Percentiles rank a stretch among this genome's conserved stretches.
Conservation (phyloP, 306 rosid species). For the Abrus pulchellus region DNA sequence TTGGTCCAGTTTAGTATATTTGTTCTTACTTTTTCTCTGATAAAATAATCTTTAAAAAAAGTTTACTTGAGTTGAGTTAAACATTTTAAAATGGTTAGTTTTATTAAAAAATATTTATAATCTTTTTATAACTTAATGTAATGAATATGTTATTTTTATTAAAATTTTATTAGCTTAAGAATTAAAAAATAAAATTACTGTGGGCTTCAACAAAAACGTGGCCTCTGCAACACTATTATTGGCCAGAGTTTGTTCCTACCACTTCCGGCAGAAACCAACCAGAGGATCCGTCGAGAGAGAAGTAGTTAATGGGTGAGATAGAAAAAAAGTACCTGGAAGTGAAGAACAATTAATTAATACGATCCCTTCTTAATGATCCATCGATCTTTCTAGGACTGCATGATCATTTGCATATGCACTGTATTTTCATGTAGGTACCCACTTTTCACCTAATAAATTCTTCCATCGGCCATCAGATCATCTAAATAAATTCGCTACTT, state of each 20-base stretch:
- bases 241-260: conserved; percentile 35
- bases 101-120: no score
- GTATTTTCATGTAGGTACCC: background rate
- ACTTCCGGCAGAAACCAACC: conserved; percentile 34
- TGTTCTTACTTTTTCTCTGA: no score
- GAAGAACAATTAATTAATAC: background rate
- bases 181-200: background rate
- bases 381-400: background rate
- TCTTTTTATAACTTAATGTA: no score
- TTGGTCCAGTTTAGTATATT: background rate
- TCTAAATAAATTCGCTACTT: conserved; percentile 28
- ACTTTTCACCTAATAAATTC: conserved; percentile 18
- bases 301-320: conserved; percentile 19
- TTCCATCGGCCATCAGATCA: conserved; percentile 16
- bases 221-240: background rate
- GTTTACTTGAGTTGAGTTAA: no score
- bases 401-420: background rate
- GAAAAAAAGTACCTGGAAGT: background rate
- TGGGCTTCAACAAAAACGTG: background rate
- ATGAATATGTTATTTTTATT: no score
- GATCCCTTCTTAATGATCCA: background rate
- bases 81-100: no score
- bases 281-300: background rate
- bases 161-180: no score
- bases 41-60: no score